These are phyloP conservation scores for Neurospora sp. DNA, from an alignment of 495 filamentous ascomycete species.

Conservation along the genomic window DNA sequence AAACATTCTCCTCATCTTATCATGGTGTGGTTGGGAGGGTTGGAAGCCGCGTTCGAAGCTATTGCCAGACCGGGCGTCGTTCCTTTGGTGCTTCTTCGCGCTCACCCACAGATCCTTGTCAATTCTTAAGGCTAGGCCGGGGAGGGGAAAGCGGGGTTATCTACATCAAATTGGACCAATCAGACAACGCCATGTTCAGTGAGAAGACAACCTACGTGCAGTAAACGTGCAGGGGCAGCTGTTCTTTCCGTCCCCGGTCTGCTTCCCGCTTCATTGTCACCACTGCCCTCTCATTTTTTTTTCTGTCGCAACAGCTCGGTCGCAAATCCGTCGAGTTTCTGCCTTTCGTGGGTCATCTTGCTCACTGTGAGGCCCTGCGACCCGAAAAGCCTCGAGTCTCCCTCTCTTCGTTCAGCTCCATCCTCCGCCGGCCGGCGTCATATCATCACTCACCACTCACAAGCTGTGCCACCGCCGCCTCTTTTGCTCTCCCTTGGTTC, in stretches of 20 bases:
- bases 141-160: neutral
- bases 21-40: neutral
- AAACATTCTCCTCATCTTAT: neutral
- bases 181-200: neutral
- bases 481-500: neutral
- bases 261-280: neutral
- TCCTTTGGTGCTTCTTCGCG: neutral
- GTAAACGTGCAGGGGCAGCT: neutral
- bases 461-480: neutral
- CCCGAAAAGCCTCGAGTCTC: neutral
- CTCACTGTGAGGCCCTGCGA: neutral
- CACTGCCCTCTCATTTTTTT: neutral
- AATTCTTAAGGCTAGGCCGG: neutral
- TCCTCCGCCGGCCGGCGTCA: neutral
- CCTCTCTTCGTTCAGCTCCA: neutral
- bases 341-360: neutral
- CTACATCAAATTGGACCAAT: neutral
- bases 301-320: neutral
- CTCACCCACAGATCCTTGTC: neutral
- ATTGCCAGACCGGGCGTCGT: neutral
- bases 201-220: no score
- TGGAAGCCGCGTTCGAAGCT: neutral
- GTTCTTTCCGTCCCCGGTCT: neutral
- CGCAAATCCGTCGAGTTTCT: neutral
- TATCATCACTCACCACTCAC: neutral